phyloP scores from a whole-genome alignment of 2,329 filamentous ascomycete genomes.

The Cadophora sp. region DNA sequence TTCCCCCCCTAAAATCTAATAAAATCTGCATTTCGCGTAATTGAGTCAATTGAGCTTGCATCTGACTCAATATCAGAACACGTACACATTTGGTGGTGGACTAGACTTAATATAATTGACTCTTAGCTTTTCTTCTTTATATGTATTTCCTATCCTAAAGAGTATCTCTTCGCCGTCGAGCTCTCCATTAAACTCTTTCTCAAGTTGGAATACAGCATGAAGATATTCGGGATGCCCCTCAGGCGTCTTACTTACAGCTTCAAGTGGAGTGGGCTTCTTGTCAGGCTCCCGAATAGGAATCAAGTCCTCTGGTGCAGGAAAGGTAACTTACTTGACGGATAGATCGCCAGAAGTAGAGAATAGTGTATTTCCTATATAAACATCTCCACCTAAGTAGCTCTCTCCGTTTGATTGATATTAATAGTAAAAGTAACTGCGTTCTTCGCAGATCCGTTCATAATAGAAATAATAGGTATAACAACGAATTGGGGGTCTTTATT shows the following conservation, averaged over 20 bases:
- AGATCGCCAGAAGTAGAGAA: too few relatives aligned
- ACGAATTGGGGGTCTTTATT: too few relatives aligned
- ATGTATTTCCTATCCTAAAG: not conserved
- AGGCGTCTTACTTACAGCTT: not conserved
- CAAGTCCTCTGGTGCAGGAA: not conserved
- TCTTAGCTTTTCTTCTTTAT: not conserved
- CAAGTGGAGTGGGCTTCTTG: not conserved
- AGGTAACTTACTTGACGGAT: too few relatives aligned
- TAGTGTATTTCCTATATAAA: too few relatives aligned
- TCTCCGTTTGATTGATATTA: too few relatives aligned
- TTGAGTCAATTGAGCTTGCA: not conserved
- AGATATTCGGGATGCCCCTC: not conserved
- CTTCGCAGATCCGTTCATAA: too few relatives aligned
- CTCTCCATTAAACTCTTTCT: not conserved
- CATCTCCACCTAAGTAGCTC: too few relatives aligned
- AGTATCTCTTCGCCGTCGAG: not conserved
- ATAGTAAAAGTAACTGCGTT: too few relatives aligned
- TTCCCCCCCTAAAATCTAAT: too few relatives aligned
- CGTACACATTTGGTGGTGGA: not conserved
- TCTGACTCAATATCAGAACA: not conserved
- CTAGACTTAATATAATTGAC: not conserved
- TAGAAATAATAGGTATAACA: too few relatives aligned
- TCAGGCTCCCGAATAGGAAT: not conserved
- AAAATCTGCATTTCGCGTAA: not conserved
- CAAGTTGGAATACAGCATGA: not conserved